Evolutionary conservation across 257 asterid genomes (phyloP), one percentile per base, ranked within the genome.

Genomic region (Fraxinus quadrangulata): DNA sequence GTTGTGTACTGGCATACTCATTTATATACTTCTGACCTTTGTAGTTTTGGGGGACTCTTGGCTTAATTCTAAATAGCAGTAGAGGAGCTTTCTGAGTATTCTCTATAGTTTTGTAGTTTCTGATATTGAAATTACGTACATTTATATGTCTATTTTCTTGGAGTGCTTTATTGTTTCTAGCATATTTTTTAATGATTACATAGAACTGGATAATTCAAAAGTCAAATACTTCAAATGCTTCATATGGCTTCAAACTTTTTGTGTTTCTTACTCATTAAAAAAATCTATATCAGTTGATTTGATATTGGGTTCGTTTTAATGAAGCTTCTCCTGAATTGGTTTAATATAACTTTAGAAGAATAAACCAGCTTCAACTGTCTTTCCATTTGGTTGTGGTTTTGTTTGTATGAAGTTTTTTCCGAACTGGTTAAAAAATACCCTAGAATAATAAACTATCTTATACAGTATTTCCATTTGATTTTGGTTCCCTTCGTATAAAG

Each of bases 21-120:
- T 34, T 34, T 34, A 34, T 34, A 34, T 34, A 14, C 83, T 95
- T 16, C 26, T 95, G 78, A 97, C 99, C 10, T 93, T 95, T 23
- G 90, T 94, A 0, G 97, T 95, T 34, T 81, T 95, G 89, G 99
- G 99, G 26, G n/a, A 45, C 91, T 0, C 84, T 95, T 31, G 96
- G 92, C 6, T 89, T 96, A 70, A 85, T 95, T 82, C 86, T 95
- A 73, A 86, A 83, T 56, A 86, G 89, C 84, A 86, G 84, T 90
- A 81, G 86, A 68, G 84, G 81, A 31, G 82, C 85, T 12, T 89
- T 72, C 40, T 87, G 87, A 88, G 39, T 67, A 77, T 26, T 21
- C 66, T 34, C 28, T 76, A 49, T 42, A 70, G 54, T 71, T 74
- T 73, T 74, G 78, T 73, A 72, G 51, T 56, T 45, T 59, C 24